A percentile compares a stretch with the other conserved stretches of the same genome.
These are phyloP conservation scores for Beta lomatogona DNA, from an alignment of 179 eudicot genomes.

Conservation along the genomic window DNA sequence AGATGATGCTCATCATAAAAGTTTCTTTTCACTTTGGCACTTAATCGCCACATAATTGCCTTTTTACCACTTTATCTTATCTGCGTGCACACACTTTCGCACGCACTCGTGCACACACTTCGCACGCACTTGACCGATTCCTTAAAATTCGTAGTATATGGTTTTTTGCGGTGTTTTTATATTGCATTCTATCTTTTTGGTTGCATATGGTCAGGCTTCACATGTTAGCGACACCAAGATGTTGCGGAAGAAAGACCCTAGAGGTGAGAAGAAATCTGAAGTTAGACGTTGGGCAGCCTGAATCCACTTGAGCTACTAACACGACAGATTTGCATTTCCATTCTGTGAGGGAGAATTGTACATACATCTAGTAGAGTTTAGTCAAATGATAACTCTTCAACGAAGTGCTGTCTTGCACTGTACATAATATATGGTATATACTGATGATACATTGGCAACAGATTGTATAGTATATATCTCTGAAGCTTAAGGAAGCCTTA, in stretches of 20 bases:
- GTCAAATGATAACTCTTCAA: neutral
- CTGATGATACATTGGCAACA: neutral
- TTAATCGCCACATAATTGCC: too few species aligned
- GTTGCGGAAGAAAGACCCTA: conserved; percentile 34
- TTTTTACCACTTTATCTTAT: too few species aligned
- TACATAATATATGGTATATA: neutral
- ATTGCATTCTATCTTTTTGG: neutral
- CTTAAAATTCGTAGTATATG: too few species aligned
- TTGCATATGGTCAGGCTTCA: conserved; percentile 45
- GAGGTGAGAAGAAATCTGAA: conserved; percentile 22
- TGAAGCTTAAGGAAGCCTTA: too few species aligned
- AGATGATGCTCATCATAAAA: neutral
- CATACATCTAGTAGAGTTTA: conserved; percentile 19
- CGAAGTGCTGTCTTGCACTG: neutral
- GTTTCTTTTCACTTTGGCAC: neutral
- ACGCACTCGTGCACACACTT: too few species aligned
- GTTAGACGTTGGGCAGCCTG: conserved; percentile 14
- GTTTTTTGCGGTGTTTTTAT: neutral
- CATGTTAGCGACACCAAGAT: conserved; percentile 45
- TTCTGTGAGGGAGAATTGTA: conserved; percentile 12
- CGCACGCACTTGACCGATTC: too few species aligned
- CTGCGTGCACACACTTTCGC: too few species aligned
- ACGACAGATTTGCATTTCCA: neutral
- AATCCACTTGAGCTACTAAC: conserved; percentile 16
- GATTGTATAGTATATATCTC: conserved; percentile 18